Conservation (phyloP, 192 early-diverging fungal species). For the Podila clonocystis region DNA sequence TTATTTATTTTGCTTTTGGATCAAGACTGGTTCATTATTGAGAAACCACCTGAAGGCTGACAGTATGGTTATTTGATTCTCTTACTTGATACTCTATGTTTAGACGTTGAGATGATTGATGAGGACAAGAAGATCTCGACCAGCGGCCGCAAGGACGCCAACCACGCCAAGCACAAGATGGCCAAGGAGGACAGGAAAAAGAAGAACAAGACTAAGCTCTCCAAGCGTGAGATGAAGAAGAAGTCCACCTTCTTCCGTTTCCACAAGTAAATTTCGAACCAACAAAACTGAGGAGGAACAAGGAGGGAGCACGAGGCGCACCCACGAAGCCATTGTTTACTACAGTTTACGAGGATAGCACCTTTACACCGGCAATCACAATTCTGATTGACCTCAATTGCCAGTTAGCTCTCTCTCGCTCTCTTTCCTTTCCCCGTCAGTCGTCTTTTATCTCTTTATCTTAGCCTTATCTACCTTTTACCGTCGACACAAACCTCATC, state of each 20-base stretch:
- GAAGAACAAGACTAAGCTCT: slow-evolving; percentile 37
- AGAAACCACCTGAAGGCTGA: not conserved
- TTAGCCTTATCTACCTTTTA: slow-evolving; percentile 17
- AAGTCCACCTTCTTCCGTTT: slow-evolving; percentile 52
- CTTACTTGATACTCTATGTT: not conserved
- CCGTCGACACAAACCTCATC: not conserved
- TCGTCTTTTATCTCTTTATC: not conserved
- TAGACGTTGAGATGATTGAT: slow-evolving; percentile 25
- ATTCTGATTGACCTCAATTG: too few species aligned
- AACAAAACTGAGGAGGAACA: too few species aligned
- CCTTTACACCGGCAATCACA: too few species aligned
- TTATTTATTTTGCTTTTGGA: too few species aligned
- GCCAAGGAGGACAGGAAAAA: slow-evolving; percentile 54
- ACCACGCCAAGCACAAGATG: slow-evolving; percentile 53
- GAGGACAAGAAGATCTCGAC: slow-evolving; percentile 60
- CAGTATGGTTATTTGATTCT: not conserved
- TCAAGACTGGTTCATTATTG: too few species aligned
- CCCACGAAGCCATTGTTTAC: too few species aligned
- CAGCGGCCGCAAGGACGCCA: slow-evolving; percentile 54
- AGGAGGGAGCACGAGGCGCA: too few species aligned
- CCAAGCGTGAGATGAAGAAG: slow-evolving; percentile 53
- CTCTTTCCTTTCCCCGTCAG: not conserved
- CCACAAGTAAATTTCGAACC: slow-evolving; percentile 26
- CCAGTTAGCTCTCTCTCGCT: not conserved
- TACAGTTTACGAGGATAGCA: too few species aligned